phyloP scores from a whole-genome alignment of 306 rosid genomes.

The Potentilla sterilis region DNA sequence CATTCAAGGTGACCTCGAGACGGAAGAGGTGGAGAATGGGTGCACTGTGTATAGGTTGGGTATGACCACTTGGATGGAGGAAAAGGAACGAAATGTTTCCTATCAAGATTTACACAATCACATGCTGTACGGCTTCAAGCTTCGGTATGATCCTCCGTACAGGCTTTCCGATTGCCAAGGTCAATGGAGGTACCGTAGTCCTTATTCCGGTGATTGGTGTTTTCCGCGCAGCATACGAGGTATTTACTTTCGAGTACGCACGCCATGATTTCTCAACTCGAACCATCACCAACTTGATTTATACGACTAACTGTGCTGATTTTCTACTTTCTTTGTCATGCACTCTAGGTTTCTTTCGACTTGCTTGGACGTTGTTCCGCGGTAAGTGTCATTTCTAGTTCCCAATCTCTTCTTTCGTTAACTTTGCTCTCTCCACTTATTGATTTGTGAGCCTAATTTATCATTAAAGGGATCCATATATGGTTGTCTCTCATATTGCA shows the following conservation, averaged over 20 bases:
- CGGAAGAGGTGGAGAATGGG: neutral
- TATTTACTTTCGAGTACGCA: neutral
- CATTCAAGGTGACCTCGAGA: no score
- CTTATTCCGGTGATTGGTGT: neutral
- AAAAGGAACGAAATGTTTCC: neutral
- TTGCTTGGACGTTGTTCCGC: fast-evolving
- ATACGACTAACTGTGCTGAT: neutral
- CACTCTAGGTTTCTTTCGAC: neutral
- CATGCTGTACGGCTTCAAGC: neutral
- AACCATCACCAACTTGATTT: neutral
- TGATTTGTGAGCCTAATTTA: neutral
- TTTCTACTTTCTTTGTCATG: neutral
- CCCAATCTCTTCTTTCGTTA: no score
- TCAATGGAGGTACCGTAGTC: neutral
- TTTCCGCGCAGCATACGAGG: neutral
- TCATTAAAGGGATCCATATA: no score
- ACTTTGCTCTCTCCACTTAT: neutral
- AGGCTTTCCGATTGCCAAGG: no score
- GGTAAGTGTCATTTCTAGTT: neutral
- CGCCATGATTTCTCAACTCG: neutral
- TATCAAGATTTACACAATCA: neutral
- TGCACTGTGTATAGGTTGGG: neutral
- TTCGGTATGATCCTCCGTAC: neutral
- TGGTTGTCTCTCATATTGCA: neutral
- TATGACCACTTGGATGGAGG: neutral